Evolutionary conservation across 371 early-diverging fungal species (phyloP).

Genomic region (Paraphysoderma sedebokerense): DNA sequence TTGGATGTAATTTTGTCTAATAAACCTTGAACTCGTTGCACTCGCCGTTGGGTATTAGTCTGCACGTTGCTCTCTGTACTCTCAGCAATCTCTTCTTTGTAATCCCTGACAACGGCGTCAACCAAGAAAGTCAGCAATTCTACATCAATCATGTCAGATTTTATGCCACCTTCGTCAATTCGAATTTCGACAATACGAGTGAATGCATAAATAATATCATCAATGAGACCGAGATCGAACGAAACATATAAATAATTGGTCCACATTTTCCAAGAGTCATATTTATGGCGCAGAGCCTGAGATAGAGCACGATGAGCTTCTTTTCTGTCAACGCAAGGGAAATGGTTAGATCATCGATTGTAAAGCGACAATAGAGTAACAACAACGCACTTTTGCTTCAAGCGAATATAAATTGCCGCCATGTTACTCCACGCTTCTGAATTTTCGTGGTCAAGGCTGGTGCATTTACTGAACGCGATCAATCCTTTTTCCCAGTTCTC

Average conservation of each 20-base stretch:
- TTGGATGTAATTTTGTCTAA: background rate
- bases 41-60: conserved; percentile 5
- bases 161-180: background rate
- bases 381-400: conserved; percentile 25
- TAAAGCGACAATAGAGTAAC: background rate
- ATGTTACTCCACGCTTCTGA: conserved; percentile 95
- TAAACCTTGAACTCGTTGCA: background rate
- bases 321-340: too few species aligned
- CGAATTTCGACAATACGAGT: conserved; percentile 54
- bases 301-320: conserved; percentile 69
- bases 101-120: conserved; percentile 41
- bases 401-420: conserved; percentile 57
- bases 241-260: conserved; percentile 67
- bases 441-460: conserved; percentile 57
- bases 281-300: conserved; percentile 62
- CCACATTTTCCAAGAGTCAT: conserved; percentile 82
- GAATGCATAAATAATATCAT: conserved; percentile 75
- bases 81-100: conserved; percentile 34
- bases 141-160: conserved; percentile 53
- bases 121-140: conserved; percentile 54
- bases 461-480: conserved; percentile 57
- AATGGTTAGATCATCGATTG: background rate
- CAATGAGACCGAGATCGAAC: conserved; percentile 56
- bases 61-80: conserved; percentile 11
- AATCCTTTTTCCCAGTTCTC: conserved; percentile 59